Conservation (phyloP, 192 early-diverging fungal species). For the Rhizophagus sp. region DNA sequence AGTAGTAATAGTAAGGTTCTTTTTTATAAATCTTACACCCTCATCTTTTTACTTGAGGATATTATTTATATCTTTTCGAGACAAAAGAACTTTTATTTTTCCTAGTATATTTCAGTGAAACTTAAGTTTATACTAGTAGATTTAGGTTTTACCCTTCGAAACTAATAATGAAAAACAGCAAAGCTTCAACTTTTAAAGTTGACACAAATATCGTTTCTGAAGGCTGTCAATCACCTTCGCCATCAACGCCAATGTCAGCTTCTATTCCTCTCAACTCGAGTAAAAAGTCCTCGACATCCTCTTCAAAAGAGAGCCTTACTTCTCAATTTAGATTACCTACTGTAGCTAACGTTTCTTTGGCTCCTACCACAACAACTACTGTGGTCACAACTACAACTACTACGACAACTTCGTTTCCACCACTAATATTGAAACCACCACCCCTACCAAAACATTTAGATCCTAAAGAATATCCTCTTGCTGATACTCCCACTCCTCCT, state of each 20-base stretch:
- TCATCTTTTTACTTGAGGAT: too few species aligned
- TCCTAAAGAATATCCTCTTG: slow-evolving; percentile 70
- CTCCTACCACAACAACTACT: slow-evolving; percentile 65
- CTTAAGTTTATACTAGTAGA: not conserved
- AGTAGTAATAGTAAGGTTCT: too few species aligned
- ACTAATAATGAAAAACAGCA: slow-evolving; percentile 5
- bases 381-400: slow-evolving; percentile 82
- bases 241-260: slow-evolving; percentile 26
- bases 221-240: slow-evolving; percentile 15
- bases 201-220: slow-evolving; percentile 13
- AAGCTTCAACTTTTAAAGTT: slow-evolving; percentile 14
- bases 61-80: too few species aligned
- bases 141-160: not conserved
- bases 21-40: too few species aligned
- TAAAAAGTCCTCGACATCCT: not conserved
- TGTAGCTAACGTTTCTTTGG: slow-evolving; percentile 49
- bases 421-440: slow-evolving; percentile 64
- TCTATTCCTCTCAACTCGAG: slow-evolving; percentile 6
- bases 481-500: slow-evolving; percentile 72
- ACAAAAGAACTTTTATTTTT: too few species aligned
- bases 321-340: slow-evolving; percentile 33
- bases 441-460: slow-evolving; percentile 53
- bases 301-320: not conserved
- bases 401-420: slow-evolving; percentile 80
- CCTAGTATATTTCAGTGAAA: too few species aligned